Base-by-base conservation (phyloP, 345 rosid species). In the Sonneratia alba region DNA sequence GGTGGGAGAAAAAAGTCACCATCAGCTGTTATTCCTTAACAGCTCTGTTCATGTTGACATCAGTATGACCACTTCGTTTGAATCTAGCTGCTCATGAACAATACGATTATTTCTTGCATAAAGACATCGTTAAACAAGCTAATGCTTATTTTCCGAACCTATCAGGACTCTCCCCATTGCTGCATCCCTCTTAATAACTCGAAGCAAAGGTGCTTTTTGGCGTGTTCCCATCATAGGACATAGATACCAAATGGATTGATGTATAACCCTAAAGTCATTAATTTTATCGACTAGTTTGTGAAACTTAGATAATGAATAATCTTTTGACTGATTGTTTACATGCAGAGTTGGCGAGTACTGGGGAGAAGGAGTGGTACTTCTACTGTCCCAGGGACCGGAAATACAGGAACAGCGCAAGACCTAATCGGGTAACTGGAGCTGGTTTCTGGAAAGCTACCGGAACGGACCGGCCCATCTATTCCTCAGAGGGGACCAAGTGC, bases 401-500 rank as follows among this genome's bases (percentile, higher is more conserved):
- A 80, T 93, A 93, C 71, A 73, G 98, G 74, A 93, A 93, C 83
- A 93, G 98, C 72, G 83, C 91, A 3, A 81, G 98, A 80, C 98
- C 98, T 0, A 91, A 93, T 77, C 82, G 98, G 67, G 97, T 93
- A 2, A 93, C 98, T 0, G 91, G 87, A 74, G 96, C 92, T 1
- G 98, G 98, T 36, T 91, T 93, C 38, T 93, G 98, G 98, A 93
- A 93, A 78, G 98, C 98, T 12, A 93, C 98, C 0, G 98, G 98
- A 72, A 93, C 98, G 0, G 98, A 93, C 81, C 75, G 98, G 42
- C 98, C 98, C 7, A 93, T 93, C 67, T 93, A 93, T 78, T 87
- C 96, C 0, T 91, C 97, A 0, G 87, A 93, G 61, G 98, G 93
- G 15, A 82, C 70, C 84, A 87, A 86, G 73, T 93, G 98, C 82